phyloP scores from a whole-genome alignment of 768 basidiomycete genomes.

The Suillus placidus region DNA sequence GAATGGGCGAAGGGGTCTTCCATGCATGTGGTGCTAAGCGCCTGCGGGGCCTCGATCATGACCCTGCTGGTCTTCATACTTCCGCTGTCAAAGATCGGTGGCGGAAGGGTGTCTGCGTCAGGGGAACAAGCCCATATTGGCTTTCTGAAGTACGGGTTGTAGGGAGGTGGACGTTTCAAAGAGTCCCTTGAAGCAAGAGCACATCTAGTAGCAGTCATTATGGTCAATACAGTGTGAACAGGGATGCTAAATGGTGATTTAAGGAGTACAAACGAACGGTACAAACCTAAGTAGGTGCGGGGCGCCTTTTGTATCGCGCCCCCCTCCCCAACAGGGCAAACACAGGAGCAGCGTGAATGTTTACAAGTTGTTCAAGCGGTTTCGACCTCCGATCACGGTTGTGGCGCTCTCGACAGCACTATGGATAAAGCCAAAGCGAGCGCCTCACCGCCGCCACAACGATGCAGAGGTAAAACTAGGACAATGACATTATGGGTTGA shows the following conservation, averaged over 20 bases:
- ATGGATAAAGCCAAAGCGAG: conserved; percentile 32
- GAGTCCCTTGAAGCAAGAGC: not conserved
- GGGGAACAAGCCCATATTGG: conserved; percentile 16
- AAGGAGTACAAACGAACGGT: conserved; percentile 4
- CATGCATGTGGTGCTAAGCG: conserved; percentile 1
- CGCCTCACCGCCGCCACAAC: conserved; percentile 17
- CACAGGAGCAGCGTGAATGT: conserved; percentile 13
- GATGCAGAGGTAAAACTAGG: conserved; percentile 14
- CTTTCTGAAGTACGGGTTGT: conserved; percentile 15
- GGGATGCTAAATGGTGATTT: not conserved
- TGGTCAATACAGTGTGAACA: conserved; percentile 5
- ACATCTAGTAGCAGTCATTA: conserved; percentile 10
- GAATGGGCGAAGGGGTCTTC: conserved; percentile 12
- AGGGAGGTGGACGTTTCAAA: conserved; percentile 3
- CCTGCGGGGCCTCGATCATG: not conserved
- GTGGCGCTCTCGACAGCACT: conserved; percentile 17
- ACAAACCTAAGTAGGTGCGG: not conserved
- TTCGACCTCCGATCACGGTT: conserved; percentile 21
- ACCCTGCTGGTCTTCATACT: conserved; percentile 8
- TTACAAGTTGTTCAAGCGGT: conserved; percentile 12
- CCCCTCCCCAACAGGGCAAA: conserved; percentile 10
- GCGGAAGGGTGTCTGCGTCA: conserved; percentile 13
- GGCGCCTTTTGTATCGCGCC: conserved; percentile 23
- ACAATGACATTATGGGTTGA: conserved; percentile 15
- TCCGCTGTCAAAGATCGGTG: conserved; percentile 15